Evolutionary conservation across 2,329 filamentous ascomycete species (phyloP), one percentile per base, ranked within the genome.

Genomic region (Penicillium hordei): DNA sequence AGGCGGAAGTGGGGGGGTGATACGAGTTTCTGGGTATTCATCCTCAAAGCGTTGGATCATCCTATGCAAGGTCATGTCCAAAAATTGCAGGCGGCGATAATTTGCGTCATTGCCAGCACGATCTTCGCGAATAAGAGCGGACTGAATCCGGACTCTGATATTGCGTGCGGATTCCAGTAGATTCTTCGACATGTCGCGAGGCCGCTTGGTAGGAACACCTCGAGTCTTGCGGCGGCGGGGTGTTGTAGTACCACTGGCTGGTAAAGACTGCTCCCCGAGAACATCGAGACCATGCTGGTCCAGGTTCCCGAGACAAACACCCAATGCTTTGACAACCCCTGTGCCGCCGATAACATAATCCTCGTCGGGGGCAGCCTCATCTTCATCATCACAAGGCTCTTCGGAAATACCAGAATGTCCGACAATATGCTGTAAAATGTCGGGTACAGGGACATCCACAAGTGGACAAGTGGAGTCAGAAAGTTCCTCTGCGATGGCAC

Each of bases 31-130:
- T 0, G 94, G 94, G 68, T 92, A 97, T 74, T 97, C 93, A 71
- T 96, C 90, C 73, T 97, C 94, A 71, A 97, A 99, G 29, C 94
- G 89, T 71, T 91, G 88, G 69, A 97, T 97, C 78, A 97, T 97
- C 64, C 89, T 88, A 68, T 92, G 84, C 10, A 99, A 82, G 0
- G 94, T 97, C 60, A 89, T 82, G 68, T 97, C 92, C 31, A 99
- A 84, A 83, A 96, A 96, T 43, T 89, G 81, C 21, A 97, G 83
- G 48, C 89, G 89, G 36, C 93, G 85, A 71, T 96, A 90, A 64
- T 88, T 90, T 64, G 86, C 81, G 65, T 93, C 89, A 70, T 94
- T 89, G 19, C 82, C 85, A 39, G 84, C 81, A 62, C 84, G 83
- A 45, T 87, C 84, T 76, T 89, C 93, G 74, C 89, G 89, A 60